Evolutionary conservation across 768 basidiomycete genomes (phyloP), one percentile per base, ranked within the genome.

Genomic region (Naganishia kalamii): DNA sequence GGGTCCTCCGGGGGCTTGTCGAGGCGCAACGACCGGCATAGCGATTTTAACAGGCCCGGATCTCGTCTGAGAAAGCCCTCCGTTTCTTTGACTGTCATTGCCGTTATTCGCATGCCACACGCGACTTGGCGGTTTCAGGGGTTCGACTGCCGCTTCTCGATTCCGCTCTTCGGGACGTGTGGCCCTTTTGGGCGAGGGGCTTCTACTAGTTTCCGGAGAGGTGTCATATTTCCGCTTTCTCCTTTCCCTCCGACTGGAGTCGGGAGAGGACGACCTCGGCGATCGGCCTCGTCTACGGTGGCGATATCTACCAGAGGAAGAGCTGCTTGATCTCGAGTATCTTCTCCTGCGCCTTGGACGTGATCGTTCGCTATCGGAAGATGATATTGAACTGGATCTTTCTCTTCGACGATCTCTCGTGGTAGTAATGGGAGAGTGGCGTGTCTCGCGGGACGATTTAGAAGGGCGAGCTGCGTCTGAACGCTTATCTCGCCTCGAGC

Each of bases 261-360:
- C 23, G 21, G 54, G 37, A 13, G 54, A 57, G 4, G 54, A 57
- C 4, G 54, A 57, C 7, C 54, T 35, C 4, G 43, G 43, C 6
- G 43, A 44, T n/a, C 54, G 54, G 21, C 21, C 33, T 3, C 54
- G 54, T 57, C 54, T 37, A 15, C 54, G 33, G 3, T 21, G 23
- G 35, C 54, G 54, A 23, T 33, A 25, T n/a, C 43, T 44, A n/a
- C 21, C 43, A 10, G 54, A 25, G 2, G 54, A 41, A 35, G 54
- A 57, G 54, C 54, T 57, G 13, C 21, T 4, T n/a, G 54, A 40
- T 57, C 37, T 57, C 37, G 54, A 57, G 27, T 57, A 57, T 15
- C 37, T 33, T 40, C 54, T 37, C 35, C 54, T 35, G 27, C 37
- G 25, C 30, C 54, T 37, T 2, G 54, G 40, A 27, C 54, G 54